Evolutionary conservation across 129 eudicot genomes (phyloP), one percentile per base, ranked within the genome.

Genomic region (Apium graveolens): DNA sequence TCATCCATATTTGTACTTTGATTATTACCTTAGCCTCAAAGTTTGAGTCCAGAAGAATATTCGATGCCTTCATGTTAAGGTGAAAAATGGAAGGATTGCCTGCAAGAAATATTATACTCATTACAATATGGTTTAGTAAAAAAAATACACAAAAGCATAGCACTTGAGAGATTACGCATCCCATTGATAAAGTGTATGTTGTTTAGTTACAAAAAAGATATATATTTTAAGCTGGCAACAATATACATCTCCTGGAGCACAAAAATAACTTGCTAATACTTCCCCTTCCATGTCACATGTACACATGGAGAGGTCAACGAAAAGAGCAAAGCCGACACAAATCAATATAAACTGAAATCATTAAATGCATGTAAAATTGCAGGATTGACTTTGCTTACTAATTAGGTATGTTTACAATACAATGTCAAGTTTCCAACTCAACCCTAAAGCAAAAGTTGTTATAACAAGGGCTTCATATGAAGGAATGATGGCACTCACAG

Each of bases 71-170:
- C 72, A 91, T 89, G 83, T 89, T 96, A 11, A 97, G 93, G 57
- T 94, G 98, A 70, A 94, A 85, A 80, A 94, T 88, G 82, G 89
- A 88, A 42, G 98, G 98, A 9, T 88, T 85, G 81, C 93, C 98
- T 94, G 93, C 73, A 76, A 72, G 60, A 43, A 6, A 74, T 44
- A 75, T 70, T 76, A 3, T 48, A 17, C 45, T 53, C 57, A 4
- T 73, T 42, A 37, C 41, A 83, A 51, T 26, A 51, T 37, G 24
- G 68, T n/a, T 76, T 6, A 37, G 17, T 18, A n/a, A n/a, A 73
- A 78, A 20, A 31, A 39, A 66, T 31, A 20, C 21, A 65, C 20
- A 65, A 14, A 65, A 65, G 70, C 21, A 29, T 14, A 12, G 20
- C 21, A 66, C 39, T 66, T 31, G 39, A 5, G 39, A 66, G 21